Evolutionary conservation across 495 filamentous ascomycete species (phyloP).

Genomic region (Penicillium canescens): DNA sequence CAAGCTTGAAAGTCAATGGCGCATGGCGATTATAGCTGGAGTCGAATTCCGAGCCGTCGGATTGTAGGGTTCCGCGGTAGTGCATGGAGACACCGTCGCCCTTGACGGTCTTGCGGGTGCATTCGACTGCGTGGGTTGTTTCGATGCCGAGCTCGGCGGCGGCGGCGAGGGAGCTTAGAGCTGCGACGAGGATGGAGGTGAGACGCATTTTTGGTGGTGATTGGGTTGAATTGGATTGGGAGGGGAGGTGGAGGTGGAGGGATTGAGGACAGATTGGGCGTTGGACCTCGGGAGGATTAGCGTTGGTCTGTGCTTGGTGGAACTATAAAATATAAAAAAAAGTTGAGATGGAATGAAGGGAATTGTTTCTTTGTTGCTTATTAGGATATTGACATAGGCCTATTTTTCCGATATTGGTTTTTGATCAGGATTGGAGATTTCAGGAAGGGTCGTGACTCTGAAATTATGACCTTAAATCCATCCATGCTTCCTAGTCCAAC

Average conservation of each 20-base stretch:
- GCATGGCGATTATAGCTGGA: slow-evolving; percentile 67
- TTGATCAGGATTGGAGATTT: too few relatives aligned
- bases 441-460: too few relatives aligned
- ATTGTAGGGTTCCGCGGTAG: slow-evolving; percentile 76
- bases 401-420: too few relatives aligned
- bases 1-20: slow-evolving; percentile 79
- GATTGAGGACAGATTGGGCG: slow-evolving; percentile 10
- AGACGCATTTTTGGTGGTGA: slow-evolving; percentile 29
- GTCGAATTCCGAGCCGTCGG: slow-evolving; percentile 55
- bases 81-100: slow-evolving; percentile 84
- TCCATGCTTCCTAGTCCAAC: too few relatives aligned
- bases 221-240: neutral
- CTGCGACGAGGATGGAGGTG: slow-evolving; percentile 49
- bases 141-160: slow-evolving; percentile 70
- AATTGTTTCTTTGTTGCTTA: too few relatives aligned
- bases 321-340: neutral
- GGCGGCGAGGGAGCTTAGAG: slow-evolving; percentile 48
- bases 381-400: too few relatives aligned
- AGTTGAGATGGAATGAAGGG: too few relatives aligned
- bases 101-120: slow-evolving; percentile 68
- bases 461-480: too few relatives aligned
- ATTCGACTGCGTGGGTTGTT: slow-evolving; percentile 68
- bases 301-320: slow-evolving; percentile 12
- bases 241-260: neutral
- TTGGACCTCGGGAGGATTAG: neutral